A percentile compares a stretch with the other conserved stretches of the same genome.
These are phyloP conservation scores for Fusarium veterinarium DNA, from an alignment of 2,329 filamentous ascomycete species.

Conservation along the genomic window DNA sequence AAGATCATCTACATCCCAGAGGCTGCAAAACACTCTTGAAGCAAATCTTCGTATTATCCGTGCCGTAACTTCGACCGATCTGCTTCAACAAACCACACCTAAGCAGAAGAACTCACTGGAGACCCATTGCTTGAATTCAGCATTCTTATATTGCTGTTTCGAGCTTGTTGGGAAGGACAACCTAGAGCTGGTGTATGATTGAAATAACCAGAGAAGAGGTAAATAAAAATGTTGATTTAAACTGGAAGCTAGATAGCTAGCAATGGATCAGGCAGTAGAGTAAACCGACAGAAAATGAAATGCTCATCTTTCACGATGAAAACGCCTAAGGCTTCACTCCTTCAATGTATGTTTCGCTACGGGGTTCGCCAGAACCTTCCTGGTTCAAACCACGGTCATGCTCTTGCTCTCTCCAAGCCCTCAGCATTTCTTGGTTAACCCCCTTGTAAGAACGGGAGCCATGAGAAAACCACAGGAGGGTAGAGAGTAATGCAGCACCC, in stretches of 20 bases:
- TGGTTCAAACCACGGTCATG: background rate
- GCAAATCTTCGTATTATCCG: background rate
- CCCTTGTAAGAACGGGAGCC: background rate
- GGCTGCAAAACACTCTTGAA: background rate
- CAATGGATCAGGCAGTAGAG: background rate
- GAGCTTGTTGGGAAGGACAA: background rate
- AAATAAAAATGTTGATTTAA: background rate
- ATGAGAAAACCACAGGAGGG: background rate
- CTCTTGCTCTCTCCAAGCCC: background rate
- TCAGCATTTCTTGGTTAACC: background rate
- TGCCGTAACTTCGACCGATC: background rate
- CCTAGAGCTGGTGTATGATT: background rate
- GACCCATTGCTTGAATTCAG: background rate
- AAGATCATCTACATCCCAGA: no score
- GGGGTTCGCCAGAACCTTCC: background rate
- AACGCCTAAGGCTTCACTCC: background rate
- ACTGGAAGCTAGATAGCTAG: background rate
- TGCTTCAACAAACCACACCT: background rate
- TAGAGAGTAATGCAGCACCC: background rate
- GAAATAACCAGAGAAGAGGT: background rate
- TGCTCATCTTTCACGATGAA: background rate
- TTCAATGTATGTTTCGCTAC: background rate
- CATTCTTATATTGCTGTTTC: background rate
- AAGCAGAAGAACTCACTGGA: background rate
- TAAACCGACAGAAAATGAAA: background rate